Evolutionary conservation across 1,284 basidiomycete genomes (phyloP).

Genomic region (Boletus sp.): DNA sequence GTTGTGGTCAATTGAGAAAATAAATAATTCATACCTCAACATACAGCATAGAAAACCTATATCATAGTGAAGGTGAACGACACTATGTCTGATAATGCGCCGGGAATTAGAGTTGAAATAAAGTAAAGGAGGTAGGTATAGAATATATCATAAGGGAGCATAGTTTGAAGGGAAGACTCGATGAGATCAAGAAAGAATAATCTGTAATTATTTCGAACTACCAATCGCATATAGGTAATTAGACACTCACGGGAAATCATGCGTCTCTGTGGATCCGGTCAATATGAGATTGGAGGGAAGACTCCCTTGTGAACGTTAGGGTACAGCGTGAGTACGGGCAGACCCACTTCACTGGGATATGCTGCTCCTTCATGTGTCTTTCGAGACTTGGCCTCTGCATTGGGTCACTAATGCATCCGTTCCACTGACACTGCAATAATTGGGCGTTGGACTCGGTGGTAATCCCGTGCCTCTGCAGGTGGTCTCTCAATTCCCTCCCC

Average conservation of each 20-base stretch:
- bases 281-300: conserved; percentile 4
- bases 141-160: background rate
- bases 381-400: conserved; percentile 15
- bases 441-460: background rate
- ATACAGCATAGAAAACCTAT: background rate
- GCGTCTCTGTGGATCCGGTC: background rate
- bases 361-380: conserved; percentile 15
- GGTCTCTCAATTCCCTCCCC: conserved; percentile 4
- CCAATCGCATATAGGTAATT: background rate
- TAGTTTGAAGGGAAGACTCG: background rate
- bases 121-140: background rate
- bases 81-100: background rate
- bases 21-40: conserved; percentile 12
- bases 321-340: conserved; percentile 7
- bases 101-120: background rate
- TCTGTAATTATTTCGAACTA: conserved; percentile 1
- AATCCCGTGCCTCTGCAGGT: conserved; percentile 13
- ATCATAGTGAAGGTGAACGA: background rate
- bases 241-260: conserved; percentile 6
- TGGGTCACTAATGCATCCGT: background rate
- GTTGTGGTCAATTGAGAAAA: background rate
- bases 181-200: background rate
- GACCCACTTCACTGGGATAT: conserved; percentile 10
- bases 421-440: conserved; percentile 14
- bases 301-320: conserved; percentile 6